Evolutionary conservation across 768 basidiomycete species (phyloP), one percentile per base, ranked within the genome.

Genomic region (Ramaria sp.): DNA sequence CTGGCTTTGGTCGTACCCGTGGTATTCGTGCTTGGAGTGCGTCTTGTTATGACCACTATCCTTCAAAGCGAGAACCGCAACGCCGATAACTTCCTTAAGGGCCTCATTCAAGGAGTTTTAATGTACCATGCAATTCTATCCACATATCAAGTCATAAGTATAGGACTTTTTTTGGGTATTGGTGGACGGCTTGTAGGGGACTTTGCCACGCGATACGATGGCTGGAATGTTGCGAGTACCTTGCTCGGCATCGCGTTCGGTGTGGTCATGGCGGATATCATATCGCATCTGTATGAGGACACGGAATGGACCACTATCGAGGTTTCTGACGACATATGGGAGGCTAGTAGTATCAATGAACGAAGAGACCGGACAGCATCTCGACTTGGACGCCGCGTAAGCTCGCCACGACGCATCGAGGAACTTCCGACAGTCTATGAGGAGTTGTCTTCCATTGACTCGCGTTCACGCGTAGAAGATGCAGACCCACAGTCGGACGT

Each of bases 71-170:
- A 48, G 32, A 55, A 45, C 9, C 53, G 22, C n/a, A 55, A 45
- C 20, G 53, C 43, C 27, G 43, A 55, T 28, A 32, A 45, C 61
- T 68, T 88, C 63, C 78, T 90, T 55, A 68, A 77, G 49, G 87
- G 87, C 49, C 74, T 82, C 61, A 81, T 83, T 75, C 83, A 88
- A 66, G 87, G 87, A 48, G 78, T 85, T 59, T 82, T 77, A 24
- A 71, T 90, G 50, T 83, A 87, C 61, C 83, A 78, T 62, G 73
- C 82, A 52, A 73, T 78, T 58, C 78, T 70, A 61, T 55, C 53
- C 20, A 72, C 77, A 63, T 73, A 74, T 53, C 73, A 75, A 45
- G 70, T 73, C 56, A 68, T 83, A 34, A 74, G 76, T 36, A 67
- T 83, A 61, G 69, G 74, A 48, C 76, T 84, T 41, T 81, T 73